phyloP scores from a whole-genome alignment of 2,329 filamentous ascomycete species.

The Diaporthe capsici region DNA sequence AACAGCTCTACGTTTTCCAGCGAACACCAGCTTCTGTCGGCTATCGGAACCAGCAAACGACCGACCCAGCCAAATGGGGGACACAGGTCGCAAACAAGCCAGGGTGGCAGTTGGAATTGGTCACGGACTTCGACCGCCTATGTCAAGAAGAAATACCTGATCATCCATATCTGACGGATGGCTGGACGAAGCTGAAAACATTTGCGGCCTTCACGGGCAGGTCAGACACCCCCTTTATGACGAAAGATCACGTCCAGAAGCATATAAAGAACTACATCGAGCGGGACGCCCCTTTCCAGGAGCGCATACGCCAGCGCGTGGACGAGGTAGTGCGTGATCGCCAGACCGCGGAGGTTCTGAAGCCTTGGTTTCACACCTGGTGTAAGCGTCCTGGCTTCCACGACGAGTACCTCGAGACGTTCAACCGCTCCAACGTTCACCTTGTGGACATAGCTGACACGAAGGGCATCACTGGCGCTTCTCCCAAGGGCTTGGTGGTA shows the following conservation, averaged over 20 bases:
- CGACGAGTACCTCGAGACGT: slow-evolving; percentile 61
- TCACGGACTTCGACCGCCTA: slow-evolving; percentile 57
- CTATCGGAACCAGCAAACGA: slow-evolving; percentile 55
- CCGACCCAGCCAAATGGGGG: slow-evolving; percentile 58
- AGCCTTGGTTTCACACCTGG: slow-evolving; percentile 65
- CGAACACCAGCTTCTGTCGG: slow-evolving; percentile 64
- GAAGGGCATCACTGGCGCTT: slow-evolving; percentile 48
- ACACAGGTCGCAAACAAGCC: slow-evolving; percentile 49
- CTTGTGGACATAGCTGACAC: slow-evolving; percentile 63
- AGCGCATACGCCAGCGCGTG: slow-evolving; percentile 57
- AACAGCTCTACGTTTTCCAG: slow-evolving; percentile 69
- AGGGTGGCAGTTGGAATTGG: slow-evolving; percentile 66
- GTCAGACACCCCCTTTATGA: slow-evolving; percentile 52
- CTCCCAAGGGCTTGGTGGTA: slow-evolving; percentile 13
- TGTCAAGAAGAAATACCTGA: background rate
- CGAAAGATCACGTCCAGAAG: slow-evolving; percentile 53
- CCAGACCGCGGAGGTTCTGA: slow-evolving; percentile 57
- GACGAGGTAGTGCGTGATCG: slow-evolving; percentile 58
- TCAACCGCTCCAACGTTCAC: slow-evolving; percentile 63
- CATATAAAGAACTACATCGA: slow-evolving; percentile 55
- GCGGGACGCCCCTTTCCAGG: slow-evolving; percentile 58
- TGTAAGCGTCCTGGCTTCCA: slow-evolving; percentile 68
- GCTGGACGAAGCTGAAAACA: slow-evolving; percentile 52
- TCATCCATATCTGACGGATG: slow-evolving; percentile 56
- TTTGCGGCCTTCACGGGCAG: slow-evolving; percentile 20